Conservation (phyloP, 1,139 yeast genomes). For the Suhomyces chickasaworum region DNA sequence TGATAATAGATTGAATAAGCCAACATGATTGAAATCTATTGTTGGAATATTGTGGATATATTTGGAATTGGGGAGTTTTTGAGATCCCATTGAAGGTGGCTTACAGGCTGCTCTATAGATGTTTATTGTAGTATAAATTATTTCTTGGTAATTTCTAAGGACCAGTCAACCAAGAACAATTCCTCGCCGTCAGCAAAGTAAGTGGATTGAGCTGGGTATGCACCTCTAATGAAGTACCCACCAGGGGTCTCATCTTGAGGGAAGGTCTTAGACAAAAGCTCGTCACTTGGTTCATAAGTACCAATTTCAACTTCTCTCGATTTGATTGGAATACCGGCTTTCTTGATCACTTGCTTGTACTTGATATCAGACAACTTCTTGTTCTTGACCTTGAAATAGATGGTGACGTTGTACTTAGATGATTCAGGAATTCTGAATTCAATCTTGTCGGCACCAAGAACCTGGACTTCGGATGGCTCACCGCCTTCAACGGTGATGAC, state of each 20-base stretch:
- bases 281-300: conserved; percentile 35
- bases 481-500: conserved; percentile 35
- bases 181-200: conserved; percentile 37
- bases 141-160: conserved; percentile 37
- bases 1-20: too few species aligned
- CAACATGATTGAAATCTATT: not conserved
- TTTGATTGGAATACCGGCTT: conserved; percentile 41
- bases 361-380: conserved; percentile 34
- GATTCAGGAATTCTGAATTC: conserved; percentile 42
- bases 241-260: conserved; percentile 45
- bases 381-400: conserved; percentile 38
- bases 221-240: conserved; percentile 45
- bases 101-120: not conserved
- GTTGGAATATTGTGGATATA: too few species aligned
- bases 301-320: conserved; percentile 37
- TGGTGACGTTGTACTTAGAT: conserved; percentile 36
- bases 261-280: conserved; percentile 31
- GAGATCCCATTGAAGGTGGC: too few species aligned
- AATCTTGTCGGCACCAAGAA: conserved; percentile 33
- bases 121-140: conserved; percentile 6
- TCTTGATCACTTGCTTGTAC: conserved; percentile 43
- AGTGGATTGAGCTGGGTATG: conserved; percentile 36
- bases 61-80: too few species aligned
- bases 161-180: conserved; percentile 36
- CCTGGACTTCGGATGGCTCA: conserved; percentile 30